A percentile compares a stretch with the other conserved stretches of the same genome.
Conservation (phyloP, 768 basidiomycete species). For the Paxillus ammoniavirescens region DNA sequence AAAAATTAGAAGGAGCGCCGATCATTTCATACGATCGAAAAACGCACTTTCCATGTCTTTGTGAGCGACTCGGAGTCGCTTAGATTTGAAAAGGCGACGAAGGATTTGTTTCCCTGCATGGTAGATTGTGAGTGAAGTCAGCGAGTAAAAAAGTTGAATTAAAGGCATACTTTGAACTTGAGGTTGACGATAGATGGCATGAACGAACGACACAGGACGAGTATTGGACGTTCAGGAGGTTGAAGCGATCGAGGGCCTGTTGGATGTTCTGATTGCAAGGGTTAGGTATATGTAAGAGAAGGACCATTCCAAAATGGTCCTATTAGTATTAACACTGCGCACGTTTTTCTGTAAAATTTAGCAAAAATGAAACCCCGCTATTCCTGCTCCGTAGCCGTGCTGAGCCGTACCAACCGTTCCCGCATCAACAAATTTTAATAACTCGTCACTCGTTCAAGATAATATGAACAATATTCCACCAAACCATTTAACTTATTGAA, state of each 20-base stretch:
- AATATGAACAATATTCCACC: background rate
- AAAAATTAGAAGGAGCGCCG: background rate
- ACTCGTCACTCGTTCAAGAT: background rate
- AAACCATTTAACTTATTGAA: background rate
- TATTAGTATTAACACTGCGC: slow-evolving; percentile 13
- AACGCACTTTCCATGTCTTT: slow-evolving; percentile 83
- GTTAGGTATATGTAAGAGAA: slow-evolving; percentile 23
- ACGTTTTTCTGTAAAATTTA: slow-evolving; percentile 27
- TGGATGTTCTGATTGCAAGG: slow-evolving; percentile 4
- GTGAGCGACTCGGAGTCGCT: slow-evolving; percentile 81
- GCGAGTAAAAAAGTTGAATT: background rate
- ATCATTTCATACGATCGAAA: slow-evolving; percentile 5
- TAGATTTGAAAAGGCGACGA: slow-evolving; percentile 89
- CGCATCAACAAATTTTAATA: background rate
- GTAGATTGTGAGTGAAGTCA: slow-evolving; percentile 13
- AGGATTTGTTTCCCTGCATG: slow-evolving; percentile 85
- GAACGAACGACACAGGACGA: slow-evolving; percentile 7
- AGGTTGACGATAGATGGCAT: slow-evolving; percentile 85
- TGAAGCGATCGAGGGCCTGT: slow-evolving; percentile 18
- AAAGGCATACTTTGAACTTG: slow-evolving; percentile 69
- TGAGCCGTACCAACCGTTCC: slow-evolving; percentile 1
- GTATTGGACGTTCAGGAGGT: slow-evolving; percentile 1
- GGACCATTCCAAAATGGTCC: slow-evolving; percentile 9
- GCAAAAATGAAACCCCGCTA: slow-evolving; percentile 34
- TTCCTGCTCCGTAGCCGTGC: slow-evolving; percentile 26